Percentiles rank a stretch among this genome's conserved stretches.
Evolutionary conservation across 345 rosid genomes (phyloP).

Genomic region (Eucalyptus polybractea): DNA sequence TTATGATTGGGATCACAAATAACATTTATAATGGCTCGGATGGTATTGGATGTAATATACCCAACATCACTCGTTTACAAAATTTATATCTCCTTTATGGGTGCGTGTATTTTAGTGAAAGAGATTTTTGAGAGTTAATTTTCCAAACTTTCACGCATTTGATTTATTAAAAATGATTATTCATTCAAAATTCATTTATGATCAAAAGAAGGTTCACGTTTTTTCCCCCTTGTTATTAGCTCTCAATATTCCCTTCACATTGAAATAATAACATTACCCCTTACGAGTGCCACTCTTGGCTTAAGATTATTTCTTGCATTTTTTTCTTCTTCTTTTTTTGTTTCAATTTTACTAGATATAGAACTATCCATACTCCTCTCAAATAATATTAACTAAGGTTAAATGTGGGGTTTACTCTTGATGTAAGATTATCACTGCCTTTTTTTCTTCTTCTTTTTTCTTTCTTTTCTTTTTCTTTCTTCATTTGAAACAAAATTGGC

Average conservation of each 20-base stretch:
- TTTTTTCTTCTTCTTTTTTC: too few species aligned
- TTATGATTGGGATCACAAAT: background rate
- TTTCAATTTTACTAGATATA: too few species aligned
- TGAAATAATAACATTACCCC: too few species aligned
- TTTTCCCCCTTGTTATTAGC: too few species aligned
- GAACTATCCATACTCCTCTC: too few species aligned
- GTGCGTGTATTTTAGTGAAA: background rate
- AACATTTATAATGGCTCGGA: background rate
- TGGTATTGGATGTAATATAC: background rate
- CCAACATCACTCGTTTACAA: background rate
- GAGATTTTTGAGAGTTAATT: background rate
- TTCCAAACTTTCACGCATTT: rapidly evolving
- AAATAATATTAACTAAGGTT: too few species aligned
- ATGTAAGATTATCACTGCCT: too few species aligned
- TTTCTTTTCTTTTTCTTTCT: rapidly evolving
- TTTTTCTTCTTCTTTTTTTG: too few species aligned
- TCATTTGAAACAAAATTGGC: too few species aligned
- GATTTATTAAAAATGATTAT: background rate
- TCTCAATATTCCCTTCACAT: too few species aligned
- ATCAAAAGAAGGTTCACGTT: rapidly evolving
- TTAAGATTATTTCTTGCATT: too few species aligned
- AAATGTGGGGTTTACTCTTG: too few species aligned
- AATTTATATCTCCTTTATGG: background rate
- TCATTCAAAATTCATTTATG: rapidly evolving
- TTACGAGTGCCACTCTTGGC: rapidly evolving